Evolutionary conservation across 129 eudicot genomes (phyloP).

Genomic region (Oenanthe sinensis): DNA sequence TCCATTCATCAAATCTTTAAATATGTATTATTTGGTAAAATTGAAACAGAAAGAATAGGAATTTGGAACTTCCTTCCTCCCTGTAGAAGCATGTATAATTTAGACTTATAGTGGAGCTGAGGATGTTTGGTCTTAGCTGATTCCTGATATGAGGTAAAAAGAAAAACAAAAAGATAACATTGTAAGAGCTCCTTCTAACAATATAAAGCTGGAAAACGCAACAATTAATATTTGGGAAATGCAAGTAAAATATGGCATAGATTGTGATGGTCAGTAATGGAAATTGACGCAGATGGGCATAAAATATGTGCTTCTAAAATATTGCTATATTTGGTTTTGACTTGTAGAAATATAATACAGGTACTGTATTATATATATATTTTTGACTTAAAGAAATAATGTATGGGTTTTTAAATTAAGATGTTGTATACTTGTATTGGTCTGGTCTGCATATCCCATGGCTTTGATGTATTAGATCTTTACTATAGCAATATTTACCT

Average conservation of each 20-base stretch:
- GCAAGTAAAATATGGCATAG: no score
- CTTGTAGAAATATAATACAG: background rate
- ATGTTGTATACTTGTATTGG: background rate
- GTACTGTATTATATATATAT: no score
- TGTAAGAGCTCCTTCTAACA: background rate
- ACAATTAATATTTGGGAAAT: background rate
- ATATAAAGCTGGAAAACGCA: background rate
- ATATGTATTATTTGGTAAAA: background rate
- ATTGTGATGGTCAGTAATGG: background rate
- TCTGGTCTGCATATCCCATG: background rate
- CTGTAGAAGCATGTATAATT: conserved; percentile 90
- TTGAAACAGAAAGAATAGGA: background rate
- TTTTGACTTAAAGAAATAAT: no score
- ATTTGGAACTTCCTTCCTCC: conserved; percentile 73
- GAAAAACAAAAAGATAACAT: background rate
- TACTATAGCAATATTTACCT: background rate
- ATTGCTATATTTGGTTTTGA: background rate
- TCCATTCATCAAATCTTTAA: background rate
- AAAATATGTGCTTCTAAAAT: no score
- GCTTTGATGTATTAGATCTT: no score
- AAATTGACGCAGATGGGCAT: no score
- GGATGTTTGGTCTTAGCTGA: no score
- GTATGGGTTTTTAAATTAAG: background rate
- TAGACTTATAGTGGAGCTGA: no score
- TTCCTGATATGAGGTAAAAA: conserved; percentile 35